These are phyloP conservation scores for Sordariomycetes sp. DNA, from an alignment of 2,329 filamentous ascomycete species.

Conservation along the genomic window DNA sequence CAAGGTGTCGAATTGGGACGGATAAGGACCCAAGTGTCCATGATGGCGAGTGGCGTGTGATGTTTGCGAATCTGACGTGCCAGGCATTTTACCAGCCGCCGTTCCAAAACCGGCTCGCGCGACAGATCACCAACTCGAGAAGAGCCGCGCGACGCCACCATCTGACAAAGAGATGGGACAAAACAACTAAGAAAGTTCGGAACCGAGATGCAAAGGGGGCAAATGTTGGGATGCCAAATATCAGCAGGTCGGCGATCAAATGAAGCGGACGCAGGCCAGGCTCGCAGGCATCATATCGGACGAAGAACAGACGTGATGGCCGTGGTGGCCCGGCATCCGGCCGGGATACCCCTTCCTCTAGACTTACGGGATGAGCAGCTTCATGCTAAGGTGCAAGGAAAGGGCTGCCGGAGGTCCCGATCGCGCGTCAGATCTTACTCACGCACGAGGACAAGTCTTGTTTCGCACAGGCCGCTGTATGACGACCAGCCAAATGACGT, in stretches of 20 bases:
- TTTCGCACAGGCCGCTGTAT: not conserved
- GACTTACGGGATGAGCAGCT: not conserved
- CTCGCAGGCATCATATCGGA: not conserved
- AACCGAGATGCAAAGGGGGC: not conserved
- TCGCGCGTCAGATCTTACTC: not conserved
- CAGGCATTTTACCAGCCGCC: conserved; percentile 5
- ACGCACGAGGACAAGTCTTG: not conserved
- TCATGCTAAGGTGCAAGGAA: not conserved
- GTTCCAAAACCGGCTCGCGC: conserved; percentile 5
- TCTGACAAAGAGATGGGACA: not conserved
- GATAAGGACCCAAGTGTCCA: not conserved
- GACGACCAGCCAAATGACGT: not conserved
- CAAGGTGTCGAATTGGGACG: not conserved
- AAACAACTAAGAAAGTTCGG: not conserved
- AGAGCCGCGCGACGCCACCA: not conserved
- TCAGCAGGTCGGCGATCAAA: not conserved
- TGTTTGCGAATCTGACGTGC: conserved; percentile 4
- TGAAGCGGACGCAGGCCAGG: not conserved
- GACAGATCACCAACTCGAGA: not conserved
- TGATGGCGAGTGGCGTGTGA: not conserved
- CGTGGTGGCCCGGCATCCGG: not conserved
- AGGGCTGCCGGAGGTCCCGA: not conserved
- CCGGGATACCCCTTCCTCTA: not conserved
- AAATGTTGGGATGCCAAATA: not conserved
- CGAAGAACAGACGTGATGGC: not conserved